Evolutionary conservation across 441 rosid species (phyloP).

Genomic region (Erodium chrysanthum): DNA sequence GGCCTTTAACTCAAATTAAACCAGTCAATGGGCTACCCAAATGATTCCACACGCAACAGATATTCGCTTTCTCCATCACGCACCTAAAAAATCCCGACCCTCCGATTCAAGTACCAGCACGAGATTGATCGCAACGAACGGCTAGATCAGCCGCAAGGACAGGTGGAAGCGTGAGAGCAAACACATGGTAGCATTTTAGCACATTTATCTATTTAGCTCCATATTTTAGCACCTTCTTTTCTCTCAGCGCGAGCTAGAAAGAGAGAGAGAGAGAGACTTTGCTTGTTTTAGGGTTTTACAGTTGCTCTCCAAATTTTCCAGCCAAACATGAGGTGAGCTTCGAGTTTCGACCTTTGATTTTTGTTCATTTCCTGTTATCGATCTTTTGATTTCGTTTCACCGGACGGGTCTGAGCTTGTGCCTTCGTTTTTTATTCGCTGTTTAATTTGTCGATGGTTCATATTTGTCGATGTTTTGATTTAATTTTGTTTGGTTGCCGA

Average conservation of each 20-base stretch:
- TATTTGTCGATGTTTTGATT: neutral
- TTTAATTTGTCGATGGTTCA: neutral
- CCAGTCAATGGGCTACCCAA: neutral
- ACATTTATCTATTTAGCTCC: neutral
- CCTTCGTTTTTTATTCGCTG: neutral
- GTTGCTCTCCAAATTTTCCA: neutral
- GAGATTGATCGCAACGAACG: neutral
- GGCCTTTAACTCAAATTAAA: neutral
- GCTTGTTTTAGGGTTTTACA: slow-evolving; percentile 1
- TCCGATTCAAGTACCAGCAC: neutral
- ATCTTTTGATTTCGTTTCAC: neutral
- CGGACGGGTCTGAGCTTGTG: neutral
- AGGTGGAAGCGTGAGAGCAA: neutral
- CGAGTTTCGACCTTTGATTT: neutral
- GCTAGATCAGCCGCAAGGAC: neutral
- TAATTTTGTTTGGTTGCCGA: neutral
- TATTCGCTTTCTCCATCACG: neutral
- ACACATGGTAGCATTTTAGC: neutral
- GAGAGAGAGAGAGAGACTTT: neutral
- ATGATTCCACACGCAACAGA: neutral
- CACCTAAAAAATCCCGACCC: neutral
- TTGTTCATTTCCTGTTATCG: neutral
- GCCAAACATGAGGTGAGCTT: neutral
- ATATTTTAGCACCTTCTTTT: neutral
- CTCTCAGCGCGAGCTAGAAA: neutral